Evolutionary conservation across 805 yeast species (phyloP), one percentile per base, ranked within the genome.

Genomic region (Starmerella kuoi): DNA sequence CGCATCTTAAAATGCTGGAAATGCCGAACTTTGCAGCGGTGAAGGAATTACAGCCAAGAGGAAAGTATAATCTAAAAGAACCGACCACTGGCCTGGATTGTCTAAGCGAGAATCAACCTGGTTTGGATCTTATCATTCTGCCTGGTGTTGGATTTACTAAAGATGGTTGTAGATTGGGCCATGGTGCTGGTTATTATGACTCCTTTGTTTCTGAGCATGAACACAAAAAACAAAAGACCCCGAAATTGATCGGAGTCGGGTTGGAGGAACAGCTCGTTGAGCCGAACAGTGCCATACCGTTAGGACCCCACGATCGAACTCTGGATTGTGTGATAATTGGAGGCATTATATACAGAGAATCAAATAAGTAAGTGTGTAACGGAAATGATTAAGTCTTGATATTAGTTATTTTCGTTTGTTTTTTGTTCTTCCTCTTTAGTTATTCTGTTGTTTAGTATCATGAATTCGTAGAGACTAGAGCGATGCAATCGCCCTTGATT

Each of bases 111-210:
- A 53, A 51, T 3, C 59, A 54, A 1, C 55, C 49, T 3, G 76
- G 73, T 0, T 61, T 88, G 19, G 96, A 88, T 51, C 53, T 88
- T 8, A 63, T 88, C 5, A 61, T 88, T 5, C 67, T 88, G 0
- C 97, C 97, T 0, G 96, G 94, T 0, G 78, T 88, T 1, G 95
- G 83, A 1, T 87, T 83, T 59, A 70, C 82, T 1, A 49, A 28
- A 11, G 49, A 56, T 11, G 53, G 76, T 19, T 58, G 65, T 11
- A 59, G 98, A 41, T 57, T 88, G 40, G 98, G 98, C 1, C 94
- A 85, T 57, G 98, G 98, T 1, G 88, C 78, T 4, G 98, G 96
- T 0, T 86, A 74, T 59, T 88, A 91, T 58, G 98, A 88, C 58
- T 84, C 79, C 52, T 81, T 67, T 53, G 68, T 81, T 32, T 62